Base-by-base conservation (phyloP, 768 basidiomycete genomes). In the Collybia mongolica region DNA sequence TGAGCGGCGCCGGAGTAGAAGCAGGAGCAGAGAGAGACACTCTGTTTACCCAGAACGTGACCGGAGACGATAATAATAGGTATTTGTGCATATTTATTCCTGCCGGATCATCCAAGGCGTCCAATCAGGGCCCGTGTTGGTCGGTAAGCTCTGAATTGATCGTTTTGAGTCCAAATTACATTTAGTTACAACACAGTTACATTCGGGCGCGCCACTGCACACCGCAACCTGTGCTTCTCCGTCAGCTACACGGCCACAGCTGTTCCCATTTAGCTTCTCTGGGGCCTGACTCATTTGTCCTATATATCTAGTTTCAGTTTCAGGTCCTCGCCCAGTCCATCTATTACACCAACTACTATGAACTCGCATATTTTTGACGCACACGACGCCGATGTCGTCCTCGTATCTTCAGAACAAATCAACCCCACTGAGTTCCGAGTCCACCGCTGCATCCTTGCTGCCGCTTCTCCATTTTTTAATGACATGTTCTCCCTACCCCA, bases 401-500 rank as follows among this genome's bases (percentile, higher is more conserved):
- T 86, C 50, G 70, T 76, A 17, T 78, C 83, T 0, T 55, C 61
- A 4, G 68, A 71, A 48, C 52, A 57, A 35, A 53, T 69, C 43
- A 54, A 65, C 19, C 56, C 65, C 14, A 67, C 74, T 44, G 74
- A 81, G 56, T 87, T 88, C 59, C 75, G 70, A 37, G 78, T 82
- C 26, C 87, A 87, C 65, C 73, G 74, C 52, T 79, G 75, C 62
- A 76, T 90, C 53, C 77, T 90, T 42, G 68, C 79, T 9, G 70
- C 73, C 4, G 82, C 84, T 1, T 89, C 88, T 5, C 74, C 82
- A 2, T 84, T 89, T 67, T 90, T 89, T 65, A 62, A 65, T 45
- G 78, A 84, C 48, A 81, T 88, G 83, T 84, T 90, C 59, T 64
- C 79, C 18, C 68, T 88, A 15, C 84, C 87, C 4, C 85, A 87